Evolutionary conservation across 1,284 basidiomycete species (phyloP).

Genomic region (Pseudozyma sp.): DNA sequence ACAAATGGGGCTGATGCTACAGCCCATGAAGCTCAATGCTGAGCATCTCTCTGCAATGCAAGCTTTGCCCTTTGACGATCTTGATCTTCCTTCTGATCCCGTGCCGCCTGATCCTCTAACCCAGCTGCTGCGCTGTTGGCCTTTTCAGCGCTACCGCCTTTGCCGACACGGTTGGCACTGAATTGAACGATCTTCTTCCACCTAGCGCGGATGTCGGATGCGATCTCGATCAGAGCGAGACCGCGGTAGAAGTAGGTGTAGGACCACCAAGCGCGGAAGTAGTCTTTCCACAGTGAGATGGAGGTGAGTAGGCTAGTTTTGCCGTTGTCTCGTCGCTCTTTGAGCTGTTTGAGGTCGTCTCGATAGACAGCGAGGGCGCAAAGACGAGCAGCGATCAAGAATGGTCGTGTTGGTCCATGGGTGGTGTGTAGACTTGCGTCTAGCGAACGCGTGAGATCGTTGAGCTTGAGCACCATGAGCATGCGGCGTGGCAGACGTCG

Average conservation of each 20-base stretch:
- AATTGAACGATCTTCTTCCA: constrained; percentile 50
- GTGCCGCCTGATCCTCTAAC: constrained; percentile 46
- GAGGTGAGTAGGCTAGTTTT: constrained; percentile 30
- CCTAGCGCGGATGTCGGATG: constrained; percentile 54
- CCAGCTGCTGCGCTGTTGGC: constrained; percentile 54
- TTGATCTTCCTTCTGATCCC: constrained; percentile 40
- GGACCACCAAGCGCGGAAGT: constrained; percentile 70
- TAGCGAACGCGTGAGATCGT: constrained; percentile 72
- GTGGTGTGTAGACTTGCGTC: constrained; percentile 74
- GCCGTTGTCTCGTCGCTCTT: constrained; percentile 36
- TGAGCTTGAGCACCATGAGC: constrained; percentile 69
- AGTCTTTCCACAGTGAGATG: constrained; percentile 69
- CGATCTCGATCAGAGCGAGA: constrained; percentile 60
- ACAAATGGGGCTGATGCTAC: constrained; percentile 45
- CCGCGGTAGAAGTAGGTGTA: constrained; percentile 66
- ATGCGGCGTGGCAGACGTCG: constrained; percentile 65
- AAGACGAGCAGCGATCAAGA: constrained; percentile 90
- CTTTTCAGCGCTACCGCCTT: constrained; percentile 40
- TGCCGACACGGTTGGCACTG: constrained; percentile 32
- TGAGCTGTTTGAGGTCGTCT: constrained; percentile 75
- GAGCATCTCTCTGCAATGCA: constrained; percentile 31
- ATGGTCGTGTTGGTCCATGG: constrained; percentile 72
- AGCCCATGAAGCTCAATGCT: constrained; percentile 1
- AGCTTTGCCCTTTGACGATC: constrained; percentile 39
- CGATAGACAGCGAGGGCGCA: constrained; percentile 86